These are phyloP conservation scores for Alternaria postmessia DNA, from an alignment of 2,329 filamentous ascomycete species.

Conservation along the genomic window DNA sequence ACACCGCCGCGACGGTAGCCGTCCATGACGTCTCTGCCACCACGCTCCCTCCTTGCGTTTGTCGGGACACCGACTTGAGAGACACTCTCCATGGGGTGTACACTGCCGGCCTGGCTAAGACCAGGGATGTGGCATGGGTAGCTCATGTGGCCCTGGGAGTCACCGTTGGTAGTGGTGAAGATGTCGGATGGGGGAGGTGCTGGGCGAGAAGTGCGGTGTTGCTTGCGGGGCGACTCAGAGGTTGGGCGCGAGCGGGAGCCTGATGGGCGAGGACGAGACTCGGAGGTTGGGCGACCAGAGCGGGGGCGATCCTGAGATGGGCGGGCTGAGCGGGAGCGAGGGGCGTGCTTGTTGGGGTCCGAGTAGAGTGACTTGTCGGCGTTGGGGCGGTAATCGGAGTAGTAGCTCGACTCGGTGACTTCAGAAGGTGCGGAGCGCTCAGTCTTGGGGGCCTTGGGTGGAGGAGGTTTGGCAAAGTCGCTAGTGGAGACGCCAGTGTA, in stretches of 20 bases:
- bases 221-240: conserved; percentile 47
- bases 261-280: conserved; percentile 29
- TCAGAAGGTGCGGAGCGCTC: conserved; percentile 31
- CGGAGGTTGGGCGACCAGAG: conserved; percentile 12
- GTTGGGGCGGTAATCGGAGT: conserved; percentile 53
- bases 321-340: conserved; percentile 30
- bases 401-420: conserved; percentile 47
- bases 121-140: conserved; percentile 67
- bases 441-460: conserved; percentile 20
- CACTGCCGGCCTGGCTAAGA: conserved; percentile 52
- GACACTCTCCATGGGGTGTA: conserved; percentile 48
- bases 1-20: conserved; percentile 54
- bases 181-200: conserved; percentile 40
- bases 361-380: conserved; percentile 41
- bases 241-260: conserved; percentile 42
- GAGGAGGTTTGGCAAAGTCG: conserved; percentile 43
- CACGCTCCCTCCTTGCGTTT: conserved; percentile 25
- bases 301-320: conserved; percentile 22
- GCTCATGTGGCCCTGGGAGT: conserved; percentile 59
- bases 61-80: conserved; percentile 52
- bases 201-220: conserved; percentile 41
- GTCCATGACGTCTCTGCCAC: conserved; percentile 53
- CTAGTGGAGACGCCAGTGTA: conserved; percentile 53
- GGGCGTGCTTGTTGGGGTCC: conserved; percentile 28
- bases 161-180: conserved; percentile 52